Evolutionary conservation across 306 rosid species (phyloP), one percentile per base, ranked within the genome.

Genomic region (Senna tora): DNA sequence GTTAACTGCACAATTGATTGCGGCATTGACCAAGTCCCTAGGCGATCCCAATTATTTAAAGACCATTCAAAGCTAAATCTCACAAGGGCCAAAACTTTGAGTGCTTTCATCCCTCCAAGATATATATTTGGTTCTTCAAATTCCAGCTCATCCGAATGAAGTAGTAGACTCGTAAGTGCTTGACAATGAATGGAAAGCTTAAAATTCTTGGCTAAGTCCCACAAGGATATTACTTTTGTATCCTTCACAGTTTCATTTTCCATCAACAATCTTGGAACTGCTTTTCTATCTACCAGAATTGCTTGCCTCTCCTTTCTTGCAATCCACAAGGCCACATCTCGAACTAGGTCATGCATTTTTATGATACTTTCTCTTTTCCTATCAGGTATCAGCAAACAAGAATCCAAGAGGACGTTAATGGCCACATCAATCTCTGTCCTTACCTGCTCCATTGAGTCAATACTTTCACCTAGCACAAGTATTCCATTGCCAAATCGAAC

Each of bases 41-140:
- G 9, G 0, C 5, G 0, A 0, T n/a, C 5, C n/a, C 11, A 12
- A 0, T n/a, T 16, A n/a, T n/a, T n/a, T n/a, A n/a, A 16, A 16
- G 10, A 5, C 56, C 56, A 2, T 13, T 4, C 1, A 9, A 21
- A 53, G 0, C 59, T 53, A 21, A 53, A 20, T 21, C 15, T 21
- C 3, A 53, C 21, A 0, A 65, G n/a, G 5, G 54, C 1, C 9
- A 69, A 69, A 12, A 69, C 53, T 41, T 54, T 39, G 6, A 69
- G 74, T 6, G 9, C 15, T 39, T 39, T 16, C 14, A 38, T 15
- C 0, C 65, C 28, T 21, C 60, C 54, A 41, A 41, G 2, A 10
- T 21, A n/a, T n/a, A n/a, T n/a, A n/a, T n/a, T n/a, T n/a, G n/a
- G n/a, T n/a, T n/a, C n/a, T n/a, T n/a, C n/a, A 41, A 14, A 21